Percentiles rank a stretch among this genome's conserved stretches.
phyloP scores from a whole-genome alignment of 371 early-diverging fungal genomes.

The Saksenaea oblongispora region DNA sequence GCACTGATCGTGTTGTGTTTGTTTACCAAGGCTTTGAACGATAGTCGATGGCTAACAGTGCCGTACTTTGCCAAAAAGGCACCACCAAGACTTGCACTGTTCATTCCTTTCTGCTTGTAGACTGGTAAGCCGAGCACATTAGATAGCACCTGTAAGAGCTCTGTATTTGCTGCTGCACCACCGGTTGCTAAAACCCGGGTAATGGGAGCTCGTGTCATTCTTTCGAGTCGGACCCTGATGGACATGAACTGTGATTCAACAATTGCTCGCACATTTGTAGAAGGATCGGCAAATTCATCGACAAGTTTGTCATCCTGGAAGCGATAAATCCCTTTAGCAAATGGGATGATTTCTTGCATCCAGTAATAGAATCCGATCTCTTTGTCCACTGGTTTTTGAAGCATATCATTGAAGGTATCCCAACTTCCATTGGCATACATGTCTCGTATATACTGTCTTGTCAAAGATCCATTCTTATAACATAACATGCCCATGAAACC shows the following conservation, averaged over 20 bases:
- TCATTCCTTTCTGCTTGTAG: slow-evolving; percentile 49
- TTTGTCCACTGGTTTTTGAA: slow-evolving; percentile 25
- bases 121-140: slow-evolving; percentile 74
- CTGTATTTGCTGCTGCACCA: slow-evolving; percentile 70
- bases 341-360: slow-evolving; percentile 79
- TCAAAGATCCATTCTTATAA: slow-evolving; percentile 84
- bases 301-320: slow-evolving; percentile 57
- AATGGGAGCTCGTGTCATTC: slow-evolving; percentile 26
- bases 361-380: slow-evolving; percentile 73
- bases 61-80: slow-evolving; percentile 48
- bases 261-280: slow-evolving; percentile 62
- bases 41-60: not conserved
- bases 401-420: slow-evolving; percentile 55
- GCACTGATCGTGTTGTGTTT: slow-evolving; percentile 21
- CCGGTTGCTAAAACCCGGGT: slow-evolving; percentile 70
- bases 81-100: slow-evolving; percentile 51
- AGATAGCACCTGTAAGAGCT: slow-evolving; percentile 61
- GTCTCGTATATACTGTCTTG: slow-evolving; percentile 73
- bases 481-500: slow-evolving; percentile 78
- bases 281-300: slow-evolving; percentile 45
- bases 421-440: slow-evolving; percentile 54
- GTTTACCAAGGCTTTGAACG: slow-evolving; percentile 42
- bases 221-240: slow-evolving; percentile 58
- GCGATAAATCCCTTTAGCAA: slow-evolving; percentile 66
- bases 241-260: slow-evolving; percentile 78